Conservation (phyloP, 805 yeast species). For the Pichia manshurica region DNA sequence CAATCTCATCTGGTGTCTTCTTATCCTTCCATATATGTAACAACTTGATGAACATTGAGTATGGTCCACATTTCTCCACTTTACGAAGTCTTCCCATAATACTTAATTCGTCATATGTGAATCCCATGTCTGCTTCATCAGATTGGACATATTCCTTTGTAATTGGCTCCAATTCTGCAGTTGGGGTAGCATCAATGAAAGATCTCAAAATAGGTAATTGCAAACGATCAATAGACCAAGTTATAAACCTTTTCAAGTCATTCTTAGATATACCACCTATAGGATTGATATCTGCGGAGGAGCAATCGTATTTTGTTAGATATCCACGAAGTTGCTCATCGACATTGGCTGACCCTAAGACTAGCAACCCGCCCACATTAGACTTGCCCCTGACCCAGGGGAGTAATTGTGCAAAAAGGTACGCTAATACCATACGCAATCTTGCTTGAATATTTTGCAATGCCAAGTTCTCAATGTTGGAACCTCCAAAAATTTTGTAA, state of each 20-base stretch:
- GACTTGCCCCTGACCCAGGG: constrained; percentile 87
- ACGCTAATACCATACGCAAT: constrained; percentile 88
- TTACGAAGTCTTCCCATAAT: constrained; percentile 87
- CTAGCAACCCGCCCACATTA: constrained; percentile 73
- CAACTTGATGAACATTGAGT: constrained; percentile 84
- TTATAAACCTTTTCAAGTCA: constrained; percentile 81
- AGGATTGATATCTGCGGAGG: constrained; percentile 95
- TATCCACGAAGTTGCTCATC: constrained; percentile 96
- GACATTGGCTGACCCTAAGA: constrained; percentile 93
- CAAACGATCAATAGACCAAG: constrained; percentile 65
- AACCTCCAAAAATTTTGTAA: constrained; percentile 90
- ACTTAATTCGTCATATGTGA: constrained; percentile 91
- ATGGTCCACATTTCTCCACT: constrained; percentile 93
- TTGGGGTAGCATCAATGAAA: constrained; percentile 88
- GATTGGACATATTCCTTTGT: constrained; percentile 89
- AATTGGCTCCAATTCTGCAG: constrained; percentile 97
- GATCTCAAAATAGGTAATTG: constrained; percentile 70
- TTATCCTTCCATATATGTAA: constrained; percentile 90
- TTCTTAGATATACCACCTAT: constrained; percentile 98
- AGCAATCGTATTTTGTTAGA: constrained; percentile 93
- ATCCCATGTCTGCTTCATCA: constrained; percentile 97
- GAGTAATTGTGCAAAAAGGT: constrained; percentile 85
- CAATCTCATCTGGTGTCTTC: constrained; percentile 76
- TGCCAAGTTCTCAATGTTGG: constrained; percentile 86
- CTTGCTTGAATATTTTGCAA: constrained; percentile 96